Evolutionary conservation across 116 monocot species (phyloP), one percentile per base, ranked within the genome.

Genomic region (Zostera marina): DNA sequence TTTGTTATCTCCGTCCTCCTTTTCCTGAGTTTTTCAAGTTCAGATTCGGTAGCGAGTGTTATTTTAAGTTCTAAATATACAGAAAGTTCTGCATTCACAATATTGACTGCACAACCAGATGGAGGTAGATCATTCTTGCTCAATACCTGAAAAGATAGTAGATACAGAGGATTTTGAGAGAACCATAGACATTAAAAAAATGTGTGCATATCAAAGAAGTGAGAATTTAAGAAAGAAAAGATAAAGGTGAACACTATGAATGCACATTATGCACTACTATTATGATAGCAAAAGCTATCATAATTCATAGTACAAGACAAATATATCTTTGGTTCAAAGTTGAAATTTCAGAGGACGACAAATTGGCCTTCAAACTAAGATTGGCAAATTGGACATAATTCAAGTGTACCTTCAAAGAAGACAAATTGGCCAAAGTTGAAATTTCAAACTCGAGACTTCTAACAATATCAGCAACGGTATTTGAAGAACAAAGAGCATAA

Each of bases 61-160:
- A 79, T 81, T 59, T 79, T 75, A 58, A 94, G 79, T 51, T 86
- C 72, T 61, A 98, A 72, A 71, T 86, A 98, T 7, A 98, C 78
- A 26, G 87, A 90, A 24, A 98, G 80, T n/a, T 75, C 78, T 59
- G 81, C 86, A 67, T 90, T 85, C 59, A 98, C 98, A 41, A 98
- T 76, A 55, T 66, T 75, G 42, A 83, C 74, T 17, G 83, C 78
- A 86, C 87, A 98, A 14, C 91, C 81, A 40, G 58, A 46, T 38
- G 90, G 91, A 62, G 73, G 61, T 4, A 43, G 32, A 46, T 90
- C 81, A 47, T 72, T 52, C 52, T 73, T 72, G 14, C 32, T 60
- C 23, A 87, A 56, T 59, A 81, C 71, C 98, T 98, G 67, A 44
- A 74, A 26, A 57, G 16, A 8, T 24, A 44, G 72, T 22, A 57